Base-by-base conservation (phyloP, 148 eudicot genomes). In the Silene conica region DNA sequence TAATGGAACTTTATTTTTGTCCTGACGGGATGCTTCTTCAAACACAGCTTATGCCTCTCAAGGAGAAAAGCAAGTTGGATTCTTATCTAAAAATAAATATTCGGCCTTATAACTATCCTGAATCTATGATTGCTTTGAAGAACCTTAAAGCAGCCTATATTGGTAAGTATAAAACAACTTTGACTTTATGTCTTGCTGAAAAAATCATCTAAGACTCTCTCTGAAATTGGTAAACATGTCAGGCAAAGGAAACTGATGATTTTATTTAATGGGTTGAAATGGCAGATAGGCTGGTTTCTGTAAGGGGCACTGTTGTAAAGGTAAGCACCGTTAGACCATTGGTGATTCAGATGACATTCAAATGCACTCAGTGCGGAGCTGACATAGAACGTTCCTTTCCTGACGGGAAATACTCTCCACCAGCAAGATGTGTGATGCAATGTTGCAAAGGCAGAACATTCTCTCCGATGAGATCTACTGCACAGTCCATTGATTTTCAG, bases 81-180 rank as follows among this genome's bases (percentile, higher is more conserved):
- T 80, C 84, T 63, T 31, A 70, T 76, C 70, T 72, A 69, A 95
- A 86, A 80, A 83, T 95, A 22, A 92, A 87, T 75, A 83, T 95
- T 72, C 89, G 99, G 70, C 83, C 92, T 69, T 87, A 89, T 81
- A 95, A 87, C 76, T 78, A 86, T 77, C 92, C 89, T 55, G 91
- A 92, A 77, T 89, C 93, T 22, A 74, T 86, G 87, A 89, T 92
- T 81, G 87, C 99, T 68, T 84, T 95, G 83, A 92, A 83, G 85
- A 89, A 90, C 83, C 86, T 95, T n/a, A 95, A 92, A 88, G 97
- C 97, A 28, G 97, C 97, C 81, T 95, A 95, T 85, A 95, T 95
- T 82, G 98, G 98, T 95, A 87, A 70, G 54, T 62, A 16, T 11
- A 34, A 20, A 59, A 62, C 55, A 48, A 55, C 58, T 55, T 69